Base-by-base conservation (phyloP, 2,329 filamentous ascomycete genomes). In the Mollisia scopiformis region DNA sequence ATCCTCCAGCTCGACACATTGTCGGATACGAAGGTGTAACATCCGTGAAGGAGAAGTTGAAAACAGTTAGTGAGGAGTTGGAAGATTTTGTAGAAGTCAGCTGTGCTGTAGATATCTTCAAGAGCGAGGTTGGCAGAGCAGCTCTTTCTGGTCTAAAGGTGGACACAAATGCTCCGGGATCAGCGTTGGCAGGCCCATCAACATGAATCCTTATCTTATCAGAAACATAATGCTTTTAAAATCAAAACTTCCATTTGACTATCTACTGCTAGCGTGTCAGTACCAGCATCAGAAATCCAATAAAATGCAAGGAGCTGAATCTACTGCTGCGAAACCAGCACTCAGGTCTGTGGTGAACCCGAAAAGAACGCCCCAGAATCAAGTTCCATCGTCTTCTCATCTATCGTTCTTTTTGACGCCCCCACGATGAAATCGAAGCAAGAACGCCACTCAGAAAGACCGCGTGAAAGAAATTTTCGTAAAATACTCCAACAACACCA, bases 61-160 rank as follows among this genome's bases (percentile, higher is more conserved):
- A 96, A 79, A 97, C 93, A 1, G 92, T 97, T 2, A 96, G 92
- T 65, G 93, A 98, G 74, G 95, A 98, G 78, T 79, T 98, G 59
- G 95, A 98, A 75, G 95, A 98, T 68, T 98, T 98, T 75, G 89
- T 97, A 28, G 92, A 96, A 69, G 89, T 93, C 27, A 97, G 93
- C 71, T 82, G 70, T 58, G 69, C 71, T 1, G 72, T 73, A 5
- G 72, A 74, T 66, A 72, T 73, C 14, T 72, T 72, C 35, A 69
- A 69, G 46, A 73, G 70, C 55, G 70, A 71, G 61, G 66, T 72
- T 28, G 63, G 70, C 3, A 59, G 59, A 41, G 71, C 69, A 10
- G 71, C 69, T 21, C 52, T 72, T 27, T 53, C 58, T 49, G 66
- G 69, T 6, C 50, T 30, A 16, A 67, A 65, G 31, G 57, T 57